Percentiles rank a stretch among this genome's conserved stretches.
These are phyloP conservation scores for Akanthomyces uredinophilus DNA, from an alignment of 2,329 filamentous ascomycete genomes.

Conservation along the genomic window DNA sequence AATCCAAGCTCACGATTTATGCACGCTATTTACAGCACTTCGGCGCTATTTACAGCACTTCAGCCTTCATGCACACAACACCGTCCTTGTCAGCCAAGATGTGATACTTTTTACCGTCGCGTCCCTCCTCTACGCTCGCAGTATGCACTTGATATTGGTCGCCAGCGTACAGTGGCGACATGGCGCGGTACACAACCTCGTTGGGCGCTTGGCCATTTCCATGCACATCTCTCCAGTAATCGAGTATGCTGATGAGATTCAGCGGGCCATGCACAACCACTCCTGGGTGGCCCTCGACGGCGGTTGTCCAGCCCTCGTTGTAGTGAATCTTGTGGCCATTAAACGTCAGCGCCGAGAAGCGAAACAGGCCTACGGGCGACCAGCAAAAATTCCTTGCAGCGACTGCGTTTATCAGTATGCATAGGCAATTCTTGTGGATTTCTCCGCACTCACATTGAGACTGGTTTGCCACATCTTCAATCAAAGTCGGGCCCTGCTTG, in stretches of 20 bases:
- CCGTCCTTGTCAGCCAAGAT: slow-evolving; percentile 11
- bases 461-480: slow-evolving; percentile 14
- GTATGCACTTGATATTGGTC: slow-evolving; percentile 44
- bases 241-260: slow-evolving; percentile 66
- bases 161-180: slow-evolving; percentile 65
- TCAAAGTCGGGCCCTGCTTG: slow-evolving; percentile 17
- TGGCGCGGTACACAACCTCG: slow-evolving; percentile 60
- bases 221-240: slow-evolving; percentile 56
- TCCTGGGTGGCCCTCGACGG: slow-evolving; percentile 63
- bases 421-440: not conserved
- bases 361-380: slow-evolving; percentile 58
- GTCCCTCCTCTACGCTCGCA: not conserved
- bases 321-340: slow-evolving; percentile 86
- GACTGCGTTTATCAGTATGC: not conserved
- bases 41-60: not conserved
- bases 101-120: not conserved
- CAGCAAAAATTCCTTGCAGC: slow-evolving; percentile 30
- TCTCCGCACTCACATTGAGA: slow-evolving; percentile 18
- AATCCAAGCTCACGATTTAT: not conserved
- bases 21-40: not conserved
- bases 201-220: slow-evolving; percentile 24
- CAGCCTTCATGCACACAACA: slow-evolving; percentile 14
- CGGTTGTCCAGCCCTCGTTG: slow-evolving; percentile 59
- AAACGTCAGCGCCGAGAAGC: slow-evolving; percentile 79
- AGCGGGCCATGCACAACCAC: slow-evolving; percentile 78